Conservation (phyloP, 2,329 filamentous ascomycete species). For the Trichophaea hybrida region DNA sequence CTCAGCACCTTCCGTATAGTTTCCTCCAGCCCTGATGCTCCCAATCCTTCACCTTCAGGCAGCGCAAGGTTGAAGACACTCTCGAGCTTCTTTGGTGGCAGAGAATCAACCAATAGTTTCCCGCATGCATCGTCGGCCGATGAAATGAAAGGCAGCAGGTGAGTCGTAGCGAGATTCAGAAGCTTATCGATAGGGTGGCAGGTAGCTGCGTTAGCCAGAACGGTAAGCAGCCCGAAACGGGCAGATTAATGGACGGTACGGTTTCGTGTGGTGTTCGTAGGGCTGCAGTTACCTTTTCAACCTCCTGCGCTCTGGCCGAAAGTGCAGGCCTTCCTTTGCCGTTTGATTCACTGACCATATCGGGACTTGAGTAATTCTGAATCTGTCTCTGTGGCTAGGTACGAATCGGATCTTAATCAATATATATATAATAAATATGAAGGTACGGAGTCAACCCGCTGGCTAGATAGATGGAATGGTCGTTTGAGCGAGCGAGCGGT, state of each 20-base stretch:
- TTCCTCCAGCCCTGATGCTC: slow-evolving; percentile 59
- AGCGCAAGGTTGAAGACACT: slow-evolving; percentile 14
- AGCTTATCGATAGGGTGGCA: slow-evolving; percentile 6
- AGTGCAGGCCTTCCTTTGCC: neutral
- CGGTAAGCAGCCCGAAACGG: neutral
- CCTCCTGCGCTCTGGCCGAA: slow-evolving; percentile 12
- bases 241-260: neutral
- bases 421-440: no score
- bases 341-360: neutral
- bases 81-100: slow-evolving; percentile 15
- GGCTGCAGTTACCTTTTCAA: slow-evolving; percentile 13
- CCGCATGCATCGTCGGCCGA: slow-evolving; percentile 16
- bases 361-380: no score
- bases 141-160: slow-evolving; percentile 17
- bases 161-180: slow-evolving; percentile 15
- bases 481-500: no score
- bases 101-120: slow-evolving; percentile 11
- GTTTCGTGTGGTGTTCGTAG: neutral
- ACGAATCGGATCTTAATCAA: no score
- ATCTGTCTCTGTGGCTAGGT: no score
- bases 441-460: no score
- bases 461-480: no score
- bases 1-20: slow-evolving; percentile 56
- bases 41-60: slow-evolving; percentile 36
- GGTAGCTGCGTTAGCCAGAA: neutral